Evolutionary conservation across 2,329 filamentous ascomycete genomes (phyloP).

Genomic region (Trichoderma polysporum): DNA sequence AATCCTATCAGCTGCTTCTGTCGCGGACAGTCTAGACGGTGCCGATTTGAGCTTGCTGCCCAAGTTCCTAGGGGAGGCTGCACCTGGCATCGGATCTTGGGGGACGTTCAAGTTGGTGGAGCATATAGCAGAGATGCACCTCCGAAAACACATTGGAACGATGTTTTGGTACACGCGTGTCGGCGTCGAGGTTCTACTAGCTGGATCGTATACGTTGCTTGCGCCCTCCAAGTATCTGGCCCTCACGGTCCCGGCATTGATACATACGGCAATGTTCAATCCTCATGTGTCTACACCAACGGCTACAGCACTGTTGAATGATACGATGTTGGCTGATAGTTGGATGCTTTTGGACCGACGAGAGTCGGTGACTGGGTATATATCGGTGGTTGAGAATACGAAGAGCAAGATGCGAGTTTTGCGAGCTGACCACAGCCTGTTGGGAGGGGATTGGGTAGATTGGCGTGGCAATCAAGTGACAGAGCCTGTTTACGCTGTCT

Average conservation of each 20-base stretch:
- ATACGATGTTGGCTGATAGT: slow-evolving; percentile 60
- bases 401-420: slow-evolving; percentile 73
- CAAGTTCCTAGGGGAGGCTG: slow-evolving; percentile 59
- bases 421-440: slow-evolving; percentile 89
- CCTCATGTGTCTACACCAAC: slow-evolving; percentile 65
- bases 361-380: slow-evolving; percentile 87
- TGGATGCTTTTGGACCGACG: slow-evolving; percentile 77
- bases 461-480: slow-evolving; percentile 55
- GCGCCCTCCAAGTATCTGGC: slow-evolving; percentile 68
- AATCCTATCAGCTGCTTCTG: slow-evolving; percentile 61
- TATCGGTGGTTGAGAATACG: slow-evolving; percentile 81
- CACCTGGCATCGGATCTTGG: slow-evolving; percentile 66
- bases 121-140: slow-evolving; percentile 38
- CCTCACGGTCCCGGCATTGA: slow-evolving; percentile 67
- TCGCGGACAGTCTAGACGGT: slow-evolving; percentile 63
- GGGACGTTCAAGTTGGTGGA: slow-evolving; percentile 59
- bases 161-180: slow-evolving; percentile 67
- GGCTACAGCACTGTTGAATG: slow-evolving; percentile 64
- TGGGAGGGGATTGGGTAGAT: slow-evolving; percentile 86
- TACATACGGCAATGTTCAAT: slow-evolving; percentile 72
- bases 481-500: slow-evolving; percentile 95
- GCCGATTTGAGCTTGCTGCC: slow-evolving; percentile 57
- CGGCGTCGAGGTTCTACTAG: slow-evolving; percentile 68
- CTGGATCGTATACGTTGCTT: slow-evolving; percentile 62
- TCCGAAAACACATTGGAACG: slow-evolving; percentile 57